Percentiles rank a stretch among this genome's conserved stretches.
Evolutionary conservation across 352 stramenopile species (phyloP).

Genomic region (Globisporangium canariense): DNA sequence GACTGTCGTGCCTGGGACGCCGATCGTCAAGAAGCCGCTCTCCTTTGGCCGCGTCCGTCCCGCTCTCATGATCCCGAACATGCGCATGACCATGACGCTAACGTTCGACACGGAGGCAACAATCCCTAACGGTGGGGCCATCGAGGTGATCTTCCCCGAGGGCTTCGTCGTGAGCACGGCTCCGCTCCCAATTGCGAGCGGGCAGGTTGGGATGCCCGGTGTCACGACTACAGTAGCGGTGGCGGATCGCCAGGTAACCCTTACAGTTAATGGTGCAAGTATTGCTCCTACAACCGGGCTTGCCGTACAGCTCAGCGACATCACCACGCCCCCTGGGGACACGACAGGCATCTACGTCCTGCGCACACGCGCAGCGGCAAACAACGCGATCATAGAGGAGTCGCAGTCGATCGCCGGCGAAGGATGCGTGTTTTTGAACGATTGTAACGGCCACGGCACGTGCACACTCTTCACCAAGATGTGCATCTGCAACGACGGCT

Average conservation of each 20-base stretch:
- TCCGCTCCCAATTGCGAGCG: slow-evolving; percentile 22
- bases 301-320: slow-evolving; percentile 36
- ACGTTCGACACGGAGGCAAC: slow-evolving; percentile 32
- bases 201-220: slow-evolving; percentile 29
- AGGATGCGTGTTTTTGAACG: slow-evolving; percentile 63
- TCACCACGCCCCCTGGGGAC: slow-evolving; percentile 47
- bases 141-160: slow-evolving; percentile 52
- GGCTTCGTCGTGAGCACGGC: slow-evolving; percentile 29
- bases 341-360: slow-evolving; percentile 49
- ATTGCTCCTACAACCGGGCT: slow-evolving; percentile 28
- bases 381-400: slow-evolving; percentile 51
- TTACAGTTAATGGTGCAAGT: slow-evolving; percentile 31
- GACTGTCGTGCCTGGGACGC: slow-evolving; percentile 38
- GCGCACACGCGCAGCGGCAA: slow-evolving; percentile 37
- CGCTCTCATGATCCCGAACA: slow-evolving; percentile 31
- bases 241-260: slow-evolving; percentile 21
- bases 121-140: slow-evolving; percentile 41
- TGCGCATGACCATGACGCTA: slow-evolving; percentile 35
- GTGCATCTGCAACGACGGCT: slow-evolving; percentile 61
- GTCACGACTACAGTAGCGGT: slow-evolving; percentile 32
- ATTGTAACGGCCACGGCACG: slow-evolving; percentile 81
- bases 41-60: slow-evolving; percentile 47
- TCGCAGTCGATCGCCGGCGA: slow-evolving; percentile 47
- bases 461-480: slow-evolving; percentile 67
- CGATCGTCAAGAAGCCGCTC: slow-evolving; percentile 67